Evolutionary conservation across 2,329 filamentous ascomycete genomes (phyloP).

Genomic region (Colletotrichum echinochloae): DNA sequence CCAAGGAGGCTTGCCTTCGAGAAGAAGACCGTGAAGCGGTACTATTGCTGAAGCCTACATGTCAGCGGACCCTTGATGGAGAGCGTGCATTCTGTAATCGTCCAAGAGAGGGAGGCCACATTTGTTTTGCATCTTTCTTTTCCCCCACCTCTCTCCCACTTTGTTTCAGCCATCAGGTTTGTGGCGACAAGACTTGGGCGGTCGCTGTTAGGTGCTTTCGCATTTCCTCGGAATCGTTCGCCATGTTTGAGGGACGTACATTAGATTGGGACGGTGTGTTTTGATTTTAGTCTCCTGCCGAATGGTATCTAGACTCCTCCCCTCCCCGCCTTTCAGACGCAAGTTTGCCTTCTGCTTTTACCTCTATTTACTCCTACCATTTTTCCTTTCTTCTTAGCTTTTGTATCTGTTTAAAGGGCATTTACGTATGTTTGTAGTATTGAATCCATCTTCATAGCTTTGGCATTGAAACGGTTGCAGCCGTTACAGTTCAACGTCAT

Average conservation of each 20-base stretch:
- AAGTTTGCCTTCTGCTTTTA: conserved; percentile 6
- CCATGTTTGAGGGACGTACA: background rate
- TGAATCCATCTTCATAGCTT: background rate
- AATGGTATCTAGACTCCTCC: background rate
- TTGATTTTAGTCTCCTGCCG: background rate
- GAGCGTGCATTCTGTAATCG: background rate
- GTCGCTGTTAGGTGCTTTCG: background rate
- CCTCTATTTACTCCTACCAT: background rate
- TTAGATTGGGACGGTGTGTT: background rate
- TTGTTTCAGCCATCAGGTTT: background rate
- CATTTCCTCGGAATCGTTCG: background rate
- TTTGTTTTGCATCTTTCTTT: conserved; percentile 41
- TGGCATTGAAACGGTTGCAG: background rate
- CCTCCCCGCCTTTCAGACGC: background rate
- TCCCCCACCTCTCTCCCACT: too few relatives aligned
- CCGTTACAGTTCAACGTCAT: background rate
- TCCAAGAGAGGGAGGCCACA: conserved; percentile 22
- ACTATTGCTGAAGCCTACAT: conserved; percentile 4
- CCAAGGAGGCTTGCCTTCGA: background rate
- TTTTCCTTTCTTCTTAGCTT: background rate
- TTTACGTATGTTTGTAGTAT: background rate
- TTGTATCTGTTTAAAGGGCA: background rate
- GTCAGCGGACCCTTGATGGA: background rate
- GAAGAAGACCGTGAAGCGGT: conserved; percentile 11
- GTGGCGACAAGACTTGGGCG: background rate